A percentile compares a stretch with the other conserved stretches of the same genome.
Evolutionary conservation across 2,329 filamentous ascomycete genomes (phyloP).

Genomic region (Diaporthe vaccinii): DNA sequence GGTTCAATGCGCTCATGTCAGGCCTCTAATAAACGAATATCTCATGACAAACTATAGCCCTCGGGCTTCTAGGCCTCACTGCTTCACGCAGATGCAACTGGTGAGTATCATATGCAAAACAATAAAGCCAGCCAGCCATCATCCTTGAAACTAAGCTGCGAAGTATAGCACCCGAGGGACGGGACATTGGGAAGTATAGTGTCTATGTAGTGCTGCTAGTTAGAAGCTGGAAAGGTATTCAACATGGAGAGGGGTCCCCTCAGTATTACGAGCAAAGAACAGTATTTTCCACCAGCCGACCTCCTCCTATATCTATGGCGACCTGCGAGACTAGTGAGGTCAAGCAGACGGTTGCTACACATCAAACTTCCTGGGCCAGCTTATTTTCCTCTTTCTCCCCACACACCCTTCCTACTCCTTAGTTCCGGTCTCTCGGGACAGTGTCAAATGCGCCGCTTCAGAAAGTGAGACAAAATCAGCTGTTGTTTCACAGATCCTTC

Average conservation of each 20-base stretch:
- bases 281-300: not conserved
- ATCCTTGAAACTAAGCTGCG: not conserved
- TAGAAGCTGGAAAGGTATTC: not conserved
- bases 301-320: not conserved
- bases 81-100: not conserved
- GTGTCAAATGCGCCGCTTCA: not conserved
- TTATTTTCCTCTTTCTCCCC: not conserved
- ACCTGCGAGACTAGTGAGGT: not conserved
- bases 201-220: not conserved
- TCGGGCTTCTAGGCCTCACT: not conserved
- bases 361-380: not conserved
- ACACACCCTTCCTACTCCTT: not conserved
- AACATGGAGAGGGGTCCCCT: too few relatives aligned
- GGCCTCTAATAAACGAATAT: slow-evolving; percentile 31
- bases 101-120: not conserved
- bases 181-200: not conserved
- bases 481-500: not conserved
- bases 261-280: too few relatives aligned
- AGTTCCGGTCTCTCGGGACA: not conserved
- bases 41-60: not conserved
- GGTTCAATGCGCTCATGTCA: slow-evolving; percentile 7
- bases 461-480: not conserved
- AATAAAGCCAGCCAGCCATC: not conserved
- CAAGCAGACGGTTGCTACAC: not conserved
- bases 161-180: not conserved